A percentile compares a stretch with the other conserved stretches of the same genome.
These are phyloP conservation scores for Cladosporium sp. DNA, from an alignment of 2,329 filamentous ascomycete species.

Conservation along the genomic window DNA sequence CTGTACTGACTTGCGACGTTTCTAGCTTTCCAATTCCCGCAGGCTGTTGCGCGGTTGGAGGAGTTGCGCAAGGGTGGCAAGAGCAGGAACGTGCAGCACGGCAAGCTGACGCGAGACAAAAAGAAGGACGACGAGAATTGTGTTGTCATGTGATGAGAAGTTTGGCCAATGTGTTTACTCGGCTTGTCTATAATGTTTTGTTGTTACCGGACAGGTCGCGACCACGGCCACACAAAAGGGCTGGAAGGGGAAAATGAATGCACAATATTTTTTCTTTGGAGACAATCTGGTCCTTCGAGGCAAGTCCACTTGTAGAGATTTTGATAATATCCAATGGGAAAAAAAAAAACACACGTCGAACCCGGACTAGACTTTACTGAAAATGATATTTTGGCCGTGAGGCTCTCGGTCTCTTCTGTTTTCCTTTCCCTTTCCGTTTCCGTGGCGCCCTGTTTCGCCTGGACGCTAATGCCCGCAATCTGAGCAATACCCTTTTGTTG, in stretches of 20 bases:
- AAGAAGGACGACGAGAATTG: slow-evolving; percentile 89
- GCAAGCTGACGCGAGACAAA: slow-evolving; percentile 77
- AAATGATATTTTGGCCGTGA: background rate
- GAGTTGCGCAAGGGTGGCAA: slow-evolving; percentile 82
- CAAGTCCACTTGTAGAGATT: too few species aligned
- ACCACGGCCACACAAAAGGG: too few species aligned
- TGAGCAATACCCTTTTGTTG: background rate
- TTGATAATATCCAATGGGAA: too few species aligned
- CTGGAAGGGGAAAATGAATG: too few species aligned
- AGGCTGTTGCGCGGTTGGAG: slow-evolving; percentile 87
- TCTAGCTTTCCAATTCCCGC: slow-evolving; percentile 87
- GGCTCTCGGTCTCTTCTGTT: background rate
- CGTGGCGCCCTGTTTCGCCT: background rate
- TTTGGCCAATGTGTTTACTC: too few species aligned
- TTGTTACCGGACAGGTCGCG: too few species aligned
- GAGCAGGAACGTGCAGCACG: slow-evolving; percentile 49
- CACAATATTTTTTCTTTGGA: too few species aligned
- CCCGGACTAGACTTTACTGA: too few species aligned
- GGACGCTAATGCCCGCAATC: background rate
- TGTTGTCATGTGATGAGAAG: slow-evolving; percentile 61
- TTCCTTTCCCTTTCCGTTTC: background rate
- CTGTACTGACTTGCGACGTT: slow-evolving; percentile 17
- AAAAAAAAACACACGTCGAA: too few species aligned
- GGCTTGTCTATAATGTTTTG: too few species aligned
- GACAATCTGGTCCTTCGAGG: too few species aligned